phyloP scores from a whole-genome alignment of 108 stramenopile genomes.

The Stephanodiscus triporus region DNA sequence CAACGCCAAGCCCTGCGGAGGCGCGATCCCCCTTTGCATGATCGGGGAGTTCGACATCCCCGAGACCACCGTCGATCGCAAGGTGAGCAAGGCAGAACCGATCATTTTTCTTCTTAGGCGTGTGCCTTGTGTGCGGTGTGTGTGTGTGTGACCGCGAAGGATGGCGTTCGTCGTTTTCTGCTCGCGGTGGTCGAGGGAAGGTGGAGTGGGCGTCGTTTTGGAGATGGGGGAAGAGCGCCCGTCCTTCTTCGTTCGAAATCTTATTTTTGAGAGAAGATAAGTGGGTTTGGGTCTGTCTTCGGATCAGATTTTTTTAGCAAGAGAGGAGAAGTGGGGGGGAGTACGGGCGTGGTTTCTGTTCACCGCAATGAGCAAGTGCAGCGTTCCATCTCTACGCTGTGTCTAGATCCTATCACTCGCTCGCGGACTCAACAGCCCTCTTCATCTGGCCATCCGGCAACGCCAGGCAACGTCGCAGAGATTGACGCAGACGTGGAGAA shows the following conservation, averaged over 20 bases:
- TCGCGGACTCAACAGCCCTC: neutral
- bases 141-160: too few species aligned
- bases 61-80: conserved; percentile 93
- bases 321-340: too few species aligned
- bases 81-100: conserved; percentile 76
- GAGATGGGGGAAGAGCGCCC: neutral
- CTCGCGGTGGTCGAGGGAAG: neutral
- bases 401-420: too few species aligned
- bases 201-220: neutral
- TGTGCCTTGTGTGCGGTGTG: neutral
- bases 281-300: too few species aligned
- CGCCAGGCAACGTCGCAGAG: too few species aligned
- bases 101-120: neutral
- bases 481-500: too few species aligned
- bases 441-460: too few species aligned
- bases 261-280: too few species aligned
- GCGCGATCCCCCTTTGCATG: conserved; percentile 99
- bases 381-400: neutral
- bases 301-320: too few species aligned
- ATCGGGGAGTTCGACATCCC: conserved; percentile 98
- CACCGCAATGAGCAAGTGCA: neutral
- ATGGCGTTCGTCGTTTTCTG: neutral
- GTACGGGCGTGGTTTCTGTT: too few species aligned
- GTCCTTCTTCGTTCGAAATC: too few species aligned
- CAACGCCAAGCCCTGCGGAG: conserved; percentile 99